Conservation (phyloP, 495 filamentous ascomycete species). For the Acidomyces sp. region DNA sequence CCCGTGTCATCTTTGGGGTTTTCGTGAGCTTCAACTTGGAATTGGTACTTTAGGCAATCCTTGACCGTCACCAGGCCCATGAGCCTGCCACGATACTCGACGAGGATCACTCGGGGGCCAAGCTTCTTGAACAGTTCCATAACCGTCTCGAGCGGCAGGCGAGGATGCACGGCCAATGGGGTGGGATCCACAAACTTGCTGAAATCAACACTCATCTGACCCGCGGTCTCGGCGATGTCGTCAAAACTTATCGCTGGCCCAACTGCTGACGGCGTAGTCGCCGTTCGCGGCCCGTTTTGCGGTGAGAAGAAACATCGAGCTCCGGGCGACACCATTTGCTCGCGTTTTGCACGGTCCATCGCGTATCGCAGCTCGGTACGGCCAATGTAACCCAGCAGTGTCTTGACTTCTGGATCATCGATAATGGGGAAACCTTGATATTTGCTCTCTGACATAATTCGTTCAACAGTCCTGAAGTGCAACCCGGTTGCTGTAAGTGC, state of each 20-base stretch:
- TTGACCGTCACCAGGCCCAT: constrained; percentile 87
- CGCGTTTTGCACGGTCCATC: constrained; percentile 68
- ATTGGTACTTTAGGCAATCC: constrained; percentile 94
- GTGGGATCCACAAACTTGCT: constrained; percentile 80
- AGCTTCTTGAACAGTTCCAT: constrained; percentile 99
- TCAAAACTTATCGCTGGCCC: constrained; percentile 51
- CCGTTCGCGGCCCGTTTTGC: constrained; percentile 30
- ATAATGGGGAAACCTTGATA: constrained; percentile 95
- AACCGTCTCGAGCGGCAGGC: constrained; percentile 85
- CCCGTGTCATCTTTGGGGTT: constrained; percentile 43
- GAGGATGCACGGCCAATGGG: constrained; percentile 80
- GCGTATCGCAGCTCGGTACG: constrained; percentile 88
- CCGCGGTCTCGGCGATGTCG: constrained; percentile 34
- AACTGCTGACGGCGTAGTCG: constrained; percentile 28
- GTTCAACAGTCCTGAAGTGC: constrained; percentile 58
- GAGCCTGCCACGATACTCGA: constrained; percentile 76
- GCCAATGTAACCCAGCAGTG: constrained; percentile 83
- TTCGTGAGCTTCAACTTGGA: constrained; percentile 87
- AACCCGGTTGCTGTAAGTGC: constrained; percentile 64
- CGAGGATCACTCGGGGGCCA: constrained; percentile 82
- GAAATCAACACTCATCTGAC: constrained; percentile 59
- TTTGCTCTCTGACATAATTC: constrained; percentile 62
- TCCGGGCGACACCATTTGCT: constrained; percentile 53
- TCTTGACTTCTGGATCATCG: constrained; percentile 56
- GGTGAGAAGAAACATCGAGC: constrained; percentile 69